These are phyloP conservation scores for Stevia rebaudiana DNA, from an alignment of 140 eudicot genomes.

Conservation along the genomic window DNA sequence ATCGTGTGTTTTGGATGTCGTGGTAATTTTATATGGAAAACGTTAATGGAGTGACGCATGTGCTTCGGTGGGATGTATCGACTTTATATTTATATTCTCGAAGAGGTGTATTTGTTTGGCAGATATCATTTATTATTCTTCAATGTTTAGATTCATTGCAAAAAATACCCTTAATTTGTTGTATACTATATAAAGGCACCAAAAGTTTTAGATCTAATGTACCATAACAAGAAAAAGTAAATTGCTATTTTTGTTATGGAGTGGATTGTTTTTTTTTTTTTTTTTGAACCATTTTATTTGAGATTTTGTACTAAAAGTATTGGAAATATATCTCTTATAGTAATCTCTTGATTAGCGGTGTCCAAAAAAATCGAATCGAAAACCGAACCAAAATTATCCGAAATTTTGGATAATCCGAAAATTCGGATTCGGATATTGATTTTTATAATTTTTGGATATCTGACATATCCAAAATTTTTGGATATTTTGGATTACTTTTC, in stretches of 20 bases:
- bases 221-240: background rate
- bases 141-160: background rate
- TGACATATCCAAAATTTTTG: no score
- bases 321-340: background rate
- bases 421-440: no score
- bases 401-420: no score
- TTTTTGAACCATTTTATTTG: background rate
- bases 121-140: background rate
- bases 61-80: conserved; percentile 27
- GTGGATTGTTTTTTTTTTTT: no score
- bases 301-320: background rate
- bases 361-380: no score
- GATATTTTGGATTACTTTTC: no score
- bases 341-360: background rate
- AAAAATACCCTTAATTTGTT: background rate
- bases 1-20: background rate
- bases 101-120: background rate
- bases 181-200: background rate
- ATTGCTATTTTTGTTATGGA: background rate
- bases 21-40: conserved; percentile 20
- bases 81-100: conserved; percentile 16
- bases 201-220: background rate
- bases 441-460: no score
- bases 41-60: conserved; percentile 28
- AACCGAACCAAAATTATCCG: no score